phyloP scores from a whole-genome alignment of 2,329 filamentous ascomycete species.

The Microascus cirrosus region DNA sequence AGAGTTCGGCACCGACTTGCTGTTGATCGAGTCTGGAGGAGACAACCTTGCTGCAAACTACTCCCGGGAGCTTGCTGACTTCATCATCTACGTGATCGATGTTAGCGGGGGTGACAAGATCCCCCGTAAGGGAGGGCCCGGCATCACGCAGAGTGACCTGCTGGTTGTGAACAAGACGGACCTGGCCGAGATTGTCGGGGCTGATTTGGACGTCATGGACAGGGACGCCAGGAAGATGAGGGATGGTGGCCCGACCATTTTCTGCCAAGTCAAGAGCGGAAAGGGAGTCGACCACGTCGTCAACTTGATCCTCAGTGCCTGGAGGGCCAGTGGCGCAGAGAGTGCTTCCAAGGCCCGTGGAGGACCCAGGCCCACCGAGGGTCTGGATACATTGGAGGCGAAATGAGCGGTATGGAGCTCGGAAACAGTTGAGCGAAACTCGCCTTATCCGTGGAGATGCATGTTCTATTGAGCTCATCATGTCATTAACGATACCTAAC shows the following conservation, averaged over 20 bases:
- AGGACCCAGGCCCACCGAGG: slow-evolving; percentile 43
- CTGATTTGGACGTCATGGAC: slow-evolving; percentile 89
- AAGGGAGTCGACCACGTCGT: slow-evolving; percentile 80
- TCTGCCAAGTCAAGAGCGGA: slow-evolving; percentile 92
- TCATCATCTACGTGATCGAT: slow-evolving; percentile 97
- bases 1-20: slow-evolving; percentile 66
- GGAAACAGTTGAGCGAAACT: neutral
- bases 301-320: slow-evolving; percentile 78
- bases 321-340: slow-evolving; percentile 80
- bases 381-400: neutral
- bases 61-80: slow-evolving; percentile 86
- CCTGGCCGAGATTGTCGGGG: slow-evolving; percentile 78
- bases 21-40: slow-evolving; percentile 90
- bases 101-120: slow-evolving; percentile 95
- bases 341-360: slow-evolving; percentile 40
- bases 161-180: slow-evolving; percentile 97
- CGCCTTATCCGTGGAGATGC: neutral
- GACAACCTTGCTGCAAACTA: slow-evolving; percentile 98
- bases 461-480: slow-evolving; percentile 5
- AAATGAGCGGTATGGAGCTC: neutral
- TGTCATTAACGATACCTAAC: slow-evolving; percentile 3
- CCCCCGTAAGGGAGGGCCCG: slow-evolving; percentile 87
- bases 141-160: slow-evolving; percentile 92
- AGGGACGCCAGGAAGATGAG: slow-evolving; percentile 87
- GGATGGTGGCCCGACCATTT: slow-evolving; percentile 89